These are phyloP conservation scores for Penicillium decumbens DNA, from an alignment of 2,329 filamentous ascomycete species.

Conservation along the genomic window DNA sequence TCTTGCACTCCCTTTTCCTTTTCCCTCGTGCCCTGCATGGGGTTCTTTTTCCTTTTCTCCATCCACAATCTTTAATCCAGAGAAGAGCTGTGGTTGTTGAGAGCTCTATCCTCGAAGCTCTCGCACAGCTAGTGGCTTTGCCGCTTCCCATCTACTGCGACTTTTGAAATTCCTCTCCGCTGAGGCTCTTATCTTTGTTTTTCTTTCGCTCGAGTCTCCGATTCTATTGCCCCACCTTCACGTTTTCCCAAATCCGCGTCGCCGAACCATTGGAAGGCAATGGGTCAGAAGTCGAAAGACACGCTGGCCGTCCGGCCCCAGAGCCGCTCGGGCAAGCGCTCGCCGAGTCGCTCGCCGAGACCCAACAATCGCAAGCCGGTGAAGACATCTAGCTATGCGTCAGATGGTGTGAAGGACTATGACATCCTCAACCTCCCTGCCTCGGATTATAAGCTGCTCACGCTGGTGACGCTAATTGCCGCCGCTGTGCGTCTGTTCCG, in stretches of 20 bases:
- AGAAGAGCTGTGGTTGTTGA: constrained; percentile 13
- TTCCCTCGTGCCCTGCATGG: constrained; percentile 32
- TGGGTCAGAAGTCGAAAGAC: constrained; percentile 33
- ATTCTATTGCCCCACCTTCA: constrained; percentile 7
- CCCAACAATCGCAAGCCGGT: constrained; percentile 36
- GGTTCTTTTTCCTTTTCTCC: constrained; percentile 26
- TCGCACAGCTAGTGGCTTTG: constrained; percentile 11
- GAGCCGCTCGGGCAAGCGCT: constrained; percentile 30
- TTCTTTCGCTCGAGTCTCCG: constrained; percentile 1
- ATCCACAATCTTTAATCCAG: constrained; percentile 36
- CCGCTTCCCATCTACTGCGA: not conserved
- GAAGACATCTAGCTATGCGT: constrained; percentile 42
- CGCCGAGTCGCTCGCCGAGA: constrained; percentile 38
- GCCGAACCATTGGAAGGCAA: constrained; percentile 9
- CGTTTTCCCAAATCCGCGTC: constrained; percentile 2
- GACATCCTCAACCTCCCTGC: constrained; percentile 83
- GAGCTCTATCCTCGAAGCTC: constrained; percentile 14
- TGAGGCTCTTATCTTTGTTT: constrained; percentile 1
- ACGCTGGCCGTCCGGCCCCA: constrained; percentile 37
- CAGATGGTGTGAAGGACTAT: constrained; percentile 66
- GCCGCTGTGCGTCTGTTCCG: constrained; percentile 81
- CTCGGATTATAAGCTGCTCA: constrained; percentile 75
- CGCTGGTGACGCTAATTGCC: constrained; percentile 68
- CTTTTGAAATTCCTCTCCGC: not conserved
- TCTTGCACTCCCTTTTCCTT: constrained; percentile 21